These are phyloP conservation scores for Phlebiopsis flavidoalba DNA, from an alignment of 768 basidiomycete species.

Conservation along the genomic window DNA sequence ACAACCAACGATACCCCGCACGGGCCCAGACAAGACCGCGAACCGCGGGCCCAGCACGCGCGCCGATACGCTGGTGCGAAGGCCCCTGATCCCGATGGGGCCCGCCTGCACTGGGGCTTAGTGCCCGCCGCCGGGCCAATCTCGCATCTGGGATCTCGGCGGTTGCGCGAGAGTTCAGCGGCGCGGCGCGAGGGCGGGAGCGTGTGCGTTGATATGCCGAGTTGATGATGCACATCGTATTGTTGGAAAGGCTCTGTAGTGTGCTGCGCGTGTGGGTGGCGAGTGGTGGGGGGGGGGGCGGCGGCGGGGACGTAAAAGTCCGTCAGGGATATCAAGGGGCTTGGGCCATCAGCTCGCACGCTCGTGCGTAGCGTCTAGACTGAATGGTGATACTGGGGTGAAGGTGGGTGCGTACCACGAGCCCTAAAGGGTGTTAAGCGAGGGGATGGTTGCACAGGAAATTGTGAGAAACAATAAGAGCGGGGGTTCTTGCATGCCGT, in stretches of 20 bases:
- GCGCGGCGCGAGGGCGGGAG: no score
- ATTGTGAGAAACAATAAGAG: no score
- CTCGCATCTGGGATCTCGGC: background rate
- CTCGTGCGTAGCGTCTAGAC: background rate
- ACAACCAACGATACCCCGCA: no score
- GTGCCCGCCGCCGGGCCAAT: background rate
- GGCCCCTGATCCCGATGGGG: background rate
- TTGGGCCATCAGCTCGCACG: background rate
- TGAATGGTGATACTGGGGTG: background rate
- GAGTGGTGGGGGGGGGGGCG: no score
- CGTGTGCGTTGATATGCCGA: no score
- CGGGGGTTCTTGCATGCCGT: no score
- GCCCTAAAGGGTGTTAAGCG: no score
- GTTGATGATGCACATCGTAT: no score
- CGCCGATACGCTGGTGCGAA: background rate
- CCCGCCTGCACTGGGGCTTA: background rate
- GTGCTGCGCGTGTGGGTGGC: background rate
- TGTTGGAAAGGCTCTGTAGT: background rate
- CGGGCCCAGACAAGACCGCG: no score
- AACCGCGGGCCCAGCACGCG: background rate
- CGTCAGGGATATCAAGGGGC: background rate
- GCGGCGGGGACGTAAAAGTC: background rate
- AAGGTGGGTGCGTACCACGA: no score
- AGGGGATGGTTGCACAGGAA: no score
- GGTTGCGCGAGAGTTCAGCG: background rate